Evolutionary conservation across 2,329 filamentous ascomycete genomes (phyloP).

Genomic region (Pseudogymnoascus verrucosus): DNA sequence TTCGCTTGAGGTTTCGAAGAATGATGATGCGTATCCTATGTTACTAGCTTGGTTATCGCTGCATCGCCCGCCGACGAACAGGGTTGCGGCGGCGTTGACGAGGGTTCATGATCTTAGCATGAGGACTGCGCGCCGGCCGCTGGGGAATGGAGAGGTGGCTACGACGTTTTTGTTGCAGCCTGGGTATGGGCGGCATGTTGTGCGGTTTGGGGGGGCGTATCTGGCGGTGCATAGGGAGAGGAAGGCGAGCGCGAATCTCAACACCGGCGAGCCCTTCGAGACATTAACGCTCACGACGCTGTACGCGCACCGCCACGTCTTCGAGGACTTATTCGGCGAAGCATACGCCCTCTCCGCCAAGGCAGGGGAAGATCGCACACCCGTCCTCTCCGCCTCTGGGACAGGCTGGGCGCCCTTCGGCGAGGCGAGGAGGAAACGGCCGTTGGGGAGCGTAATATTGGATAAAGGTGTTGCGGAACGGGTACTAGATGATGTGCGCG

Average conservation of each 20-base stretch:
- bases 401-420: slow-evolving; percentile 82
- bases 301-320: slow-evolving; percentile 80
- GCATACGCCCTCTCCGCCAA: slow-evolving; percentile 72
- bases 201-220: slow-evolving; percentile 80
- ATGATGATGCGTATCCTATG: slow-evolving; percentile 91
- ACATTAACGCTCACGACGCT: slow-evolving; percentile 87
- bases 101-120: slow-evolving; percentile 53
- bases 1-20: slow-evolving; percentile 90
- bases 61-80: slow-evolving; percentile 59
- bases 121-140: slow-evolving; percentile 51
- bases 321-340: slow-evolving; percentile 82
- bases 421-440: slow-evolving; percentile 75
- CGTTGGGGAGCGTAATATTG: slow-evolving; percentile 78
- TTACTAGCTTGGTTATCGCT: slow-evolving; percentile 89
- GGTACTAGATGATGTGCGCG: slow-evolving; percentile 71
- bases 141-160: slow-evolving; percentile 57
- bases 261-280: slow-evolving; percentile 85
- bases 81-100: slow-evolving; percentile 48
- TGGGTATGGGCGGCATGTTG: slow-evolving; percentile 79
- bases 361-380: slow-evolving; percentile 83
- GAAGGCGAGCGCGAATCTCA: slow-evolving; percentile 71
- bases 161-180: slow-evolving; percentile 85
- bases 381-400: slow-evolving; percentile 79
- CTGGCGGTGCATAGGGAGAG: slow-evolving; percentile 82
- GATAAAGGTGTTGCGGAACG: slow-evolving; percentile 76